Evolutionary conservation across 2,329 filamentous ascomycete species (phyloP), one percentile per base, ranked within the genome.

Genomic region (Aspergillus fijiensis): DNA sequence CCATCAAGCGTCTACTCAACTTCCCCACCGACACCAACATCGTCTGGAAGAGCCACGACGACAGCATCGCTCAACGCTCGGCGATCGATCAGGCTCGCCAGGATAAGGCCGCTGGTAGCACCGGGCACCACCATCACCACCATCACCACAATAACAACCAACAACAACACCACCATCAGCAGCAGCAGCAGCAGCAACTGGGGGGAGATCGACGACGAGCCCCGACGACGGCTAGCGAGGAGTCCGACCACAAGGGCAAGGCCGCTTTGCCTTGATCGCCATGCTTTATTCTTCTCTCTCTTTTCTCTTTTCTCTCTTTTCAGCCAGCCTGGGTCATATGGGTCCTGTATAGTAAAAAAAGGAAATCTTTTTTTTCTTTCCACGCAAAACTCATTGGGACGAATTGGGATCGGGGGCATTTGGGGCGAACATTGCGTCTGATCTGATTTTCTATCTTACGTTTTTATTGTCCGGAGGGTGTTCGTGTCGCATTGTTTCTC

Each of bases 31-130:
- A 96, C 74, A 98, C 95, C 42, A 90, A 90, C 71, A 89, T 99
- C 61, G 88, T 95, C 69, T 99, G 93, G 87, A 96, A 96, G 80
- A 95, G 90, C 73, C 95, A 99, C 76, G 93, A 97, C 72, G 91
- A 94, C 65, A 96, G 92, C 76, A 97, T 99, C 72, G 90, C 92
- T 67, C 93, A 97, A 79, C 87, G 92, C 67, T 90, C 89, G 31
- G 91, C 91, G 21, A 92, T 96, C 65, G 93, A 97, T 71, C 92
- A 96, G 76, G 91, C 91, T 58, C 89, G 93, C 63, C 91, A 94
- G 68, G 92, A 96, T 72, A 96, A 96, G 79, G 84, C 76, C 49
- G 69, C 72, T 12, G 68, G 70, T n/a, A 72, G 75, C 54, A 62
- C 71, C 12, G 68, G 70, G 47, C 64, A 72, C 51, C 74, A 75